Evolutionary conservation across 768 basidiomycete species (phyloP).

Genomic region (Suillus bovinus): DNA sequence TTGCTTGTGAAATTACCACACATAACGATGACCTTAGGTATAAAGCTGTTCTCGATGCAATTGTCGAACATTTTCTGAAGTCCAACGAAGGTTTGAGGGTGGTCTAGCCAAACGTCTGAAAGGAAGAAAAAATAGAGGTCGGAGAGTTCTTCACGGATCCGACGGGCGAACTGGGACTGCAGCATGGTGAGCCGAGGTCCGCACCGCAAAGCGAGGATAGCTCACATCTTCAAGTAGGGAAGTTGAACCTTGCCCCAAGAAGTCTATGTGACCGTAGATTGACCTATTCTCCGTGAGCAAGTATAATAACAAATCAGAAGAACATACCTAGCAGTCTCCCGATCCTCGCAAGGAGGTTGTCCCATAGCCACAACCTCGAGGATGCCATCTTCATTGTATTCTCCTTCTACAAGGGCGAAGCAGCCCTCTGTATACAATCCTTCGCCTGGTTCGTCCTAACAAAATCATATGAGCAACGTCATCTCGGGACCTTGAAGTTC

Average conservation of each 20-base stretch:
- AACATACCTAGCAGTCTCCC: conserved; percentile 76
- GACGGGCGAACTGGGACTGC: conserved; percentile 61
- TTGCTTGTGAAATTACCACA: conserved; percentile 95
- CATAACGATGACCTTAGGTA: conserved; percentile 86
- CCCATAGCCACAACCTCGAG: conserved; percentile 92
- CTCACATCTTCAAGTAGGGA: conserved; percentile 89
- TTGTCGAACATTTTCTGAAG: conserved; percentile 87
- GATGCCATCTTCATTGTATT: conserved; percentile 90
- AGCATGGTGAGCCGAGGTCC: conserved; percentile 5
- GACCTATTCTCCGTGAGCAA: conserved; percentile 50
- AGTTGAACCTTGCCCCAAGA: conserved; percentile 92
- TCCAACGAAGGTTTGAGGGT: conserved; percentile 76
- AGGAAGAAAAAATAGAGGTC: conserved; percentile 89
- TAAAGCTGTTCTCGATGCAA: conserved; percentile 82
- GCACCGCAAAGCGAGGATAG: conserved; percentile 7
- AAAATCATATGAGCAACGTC: conserved; percentile 10
- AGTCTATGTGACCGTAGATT: conserved; percentile 95
- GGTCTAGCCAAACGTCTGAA: conserved; percentile 96
- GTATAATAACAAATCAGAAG: not conserved
- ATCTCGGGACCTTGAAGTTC: conserved; percentile 22
- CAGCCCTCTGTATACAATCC: conserved; percentile 97
- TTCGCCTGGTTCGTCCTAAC: conserved; percentile 84
- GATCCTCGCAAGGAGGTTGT: conserved; percentile 93
- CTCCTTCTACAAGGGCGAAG: conserved; percentile 93
- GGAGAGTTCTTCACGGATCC: conserved; percentile 66